phyloP scores from a whole-genome alignment of 2,329 filamentous ascomycete species.

The Penicillium sp. region DNA sequence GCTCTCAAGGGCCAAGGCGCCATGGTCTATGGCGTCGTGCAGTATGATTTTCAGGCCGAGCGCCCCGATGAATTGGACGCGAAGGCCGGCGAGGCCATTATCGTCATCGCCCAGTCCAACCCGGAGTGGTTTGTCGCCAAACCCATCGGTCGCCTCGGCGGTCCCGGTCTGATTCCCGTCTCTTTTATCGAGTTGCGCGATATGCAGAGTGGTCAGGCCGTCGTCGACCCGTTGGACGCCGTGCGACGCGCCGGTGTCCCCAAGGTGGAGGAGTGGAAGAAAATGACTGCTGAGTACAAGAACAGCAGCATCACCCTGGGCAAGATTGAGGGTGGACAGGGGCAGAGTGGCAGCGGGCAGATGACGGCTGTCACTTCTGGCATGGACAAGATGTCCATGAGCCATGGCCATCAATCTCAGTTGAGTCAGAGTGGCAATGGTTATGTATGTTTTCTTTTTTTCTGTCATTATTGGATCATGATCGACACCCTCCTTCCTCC shows the following conservation, averaged over 20 bases:
- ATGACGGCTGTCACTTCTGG: slow-evolving; percentile 66
- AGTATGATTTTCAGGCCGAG: slow-evolving; percentile 96
- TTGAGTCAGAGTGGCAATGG: slow-evolving; percentile 52
- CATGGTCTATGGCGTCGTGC: slow-evolving; percentile 95
- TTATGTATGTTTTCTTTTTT: slow-evolving; percentile 50
- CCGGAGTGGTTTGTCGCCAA: slow-evolving; percentile 99
- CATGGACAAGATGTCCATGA: slow-evolving; percentile 78
- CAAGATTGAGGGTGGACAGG: slow-evolving; percentile 66
- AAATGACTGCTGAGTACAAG: slow-evolving; percentile 98
- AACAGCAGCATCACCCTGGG: slow-evolving; percentile 97
- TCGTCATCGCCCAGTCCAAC: slow-evolving; percentile 97
- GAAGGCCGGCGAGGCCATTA: slow-evolving; percentile 92
- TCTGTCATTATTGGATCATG: neutral
- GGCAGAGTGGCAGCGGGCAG: slow-evolving; percentile 12
- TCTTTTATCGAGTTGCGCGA: slow-evolving; percentile 96
- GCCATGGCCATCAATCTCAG: slow-evolving; percentile 57
- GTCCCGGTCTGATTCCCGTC: slow-evolving; percentile 91
- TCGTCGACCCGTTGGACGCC: slow-evolving; percentile 79
- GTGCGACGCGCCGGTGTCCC: slow-evolving; percentile 88
- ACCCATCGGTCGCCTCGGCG: slow-evolving; percentile 95
- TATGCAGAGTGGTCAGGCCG: slow-evolving; percentile 82
- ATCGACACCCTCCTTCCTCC: neutral
- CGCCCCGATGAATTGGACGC: slow-evolving; percentile 94
- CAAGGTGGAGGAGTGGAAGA: slow-evolving; percentile 98
- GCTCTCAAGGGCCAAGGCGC: slow-evolving; percentile 63